phyloP scores from a whole-genome alignment of 768 basidiomycete genomes.

The Plicaturopsis crispa region DNA sequence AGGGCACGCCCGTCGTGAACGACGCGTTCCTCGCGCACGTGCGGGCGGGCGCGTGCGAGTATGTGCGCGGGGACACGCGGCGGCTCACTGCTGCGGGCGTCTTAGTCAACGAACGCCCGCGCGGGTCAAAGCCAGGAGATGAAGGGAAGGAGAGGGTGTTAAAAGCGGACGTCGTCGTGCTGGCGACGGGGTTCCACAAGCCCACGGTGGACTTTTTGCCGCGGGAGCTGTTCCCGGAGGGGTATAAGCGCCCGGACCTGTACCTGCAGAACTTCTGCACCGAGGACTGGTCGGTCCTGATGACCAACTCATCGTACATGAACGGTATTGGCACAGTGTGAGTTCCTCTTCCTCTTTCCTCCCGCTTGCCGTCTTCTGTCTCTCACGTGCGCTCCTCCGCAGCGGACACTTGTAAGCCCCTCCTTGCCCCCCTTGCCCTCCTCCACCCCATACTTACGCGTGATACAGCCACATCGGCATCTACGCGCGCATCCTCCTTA shows the following conservation, averaged over 20 bases:
- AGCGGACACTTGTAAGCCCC: constrained; percentile 34
- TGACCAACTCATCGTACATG: constrained; percentile 43
- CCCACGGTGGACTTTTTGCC: constrained; percentile 38
- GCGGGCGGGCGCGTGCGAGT: constrained; percentile 31
- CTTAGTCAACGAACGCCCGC: constrained; percentile 28
- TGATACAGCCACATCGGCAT: constrained; percentile 55
- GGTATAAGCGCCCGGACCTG: constrained; percentile 39
- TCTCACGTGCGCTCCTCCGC: constrained; percentile 1
- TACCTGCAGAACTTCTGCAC: constrained; percentile 50
- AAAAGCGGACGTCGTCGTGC: constrained; percentile 38
- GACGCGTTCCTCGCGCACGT: constrained; percentile 41
- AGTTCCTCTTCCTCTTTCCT: constrained; percentile 9
- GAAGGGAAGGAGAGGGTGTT: constrained; percentile 21
- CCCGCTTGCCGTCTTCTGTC: background rate
- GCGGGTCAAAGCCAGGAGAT: constrained; percentile 25
- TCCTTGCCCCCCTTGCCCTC: background rate
- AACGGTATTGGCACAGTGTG: constrained; percentile 41
- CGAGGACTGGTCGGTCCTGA: constrained; percentile 43
- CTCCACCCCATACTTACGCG: background rate
- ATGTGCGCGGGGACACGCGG: constrained; percentile 39
- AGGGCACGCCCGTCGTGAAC: constrained; percentile 44
- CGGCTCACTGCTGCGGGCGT: constrained; percentile 30
- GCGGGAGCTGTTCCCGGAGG: constrained; percentile 40
- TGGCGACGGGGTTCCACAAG: constrained; percentile 47
- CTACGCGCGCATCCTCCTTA: constrained; percentile 42